Base-by-base conservation (phyloP, 192 early-diverging fungal species). In the Podila epigama region DNA sequence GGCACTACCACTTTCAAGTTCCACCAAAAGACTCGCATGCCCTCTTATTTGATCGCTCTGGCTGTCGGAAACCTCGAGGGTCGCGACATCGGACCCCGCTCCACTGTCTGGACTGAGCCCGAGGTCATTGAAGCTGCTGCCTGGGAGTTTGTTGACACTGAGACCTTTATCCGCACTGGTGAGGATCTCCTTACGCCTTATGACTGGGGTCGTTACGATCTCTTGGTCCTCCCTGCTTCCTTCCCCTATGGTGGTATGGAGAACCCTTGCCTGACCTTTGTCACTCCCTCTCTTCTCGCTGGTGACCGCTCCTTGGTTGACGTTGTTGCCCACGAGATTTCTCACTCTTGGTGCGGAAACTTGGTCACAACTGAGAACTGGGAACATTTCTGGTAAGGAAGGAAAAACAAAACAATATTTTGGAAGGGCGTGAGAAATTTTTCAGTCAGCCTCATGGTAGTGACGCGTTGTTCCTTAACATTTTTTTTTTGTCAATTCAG, bases 241-340 rank as follows among this genome's bases (percentile, higher is more conserved):
- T 95, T 94, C 87, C 93, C 92, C n/a, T 95, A 92, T 51, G 92
- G 92, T 48, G 93, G 95, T 56, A 97, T 97, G 93, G 93, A 99
- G 87, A 99, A 99, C 82, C 97, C 97, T 18, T 97, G 95, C 78
- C 79, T 97, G 66, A 98, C 97, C 0, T 99, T 97, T 91, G 96
- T 97, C 25, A 99, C 97, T 29, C 97, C 97, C 28, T 95, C 95
- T 20, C 85, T 99, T 32, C 82, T 99, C 50, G 96, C 97, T 39
- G 96, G 96, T 57, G 97, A 99, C 81, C 89, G 91, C 44, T 93
- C 92, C 36, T 85, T 97, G 54, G 95, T 96, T 1, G 95, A 98
- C 75, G 96, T 98, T 29, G 89, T 98, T 58, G 94, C 94, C 4
- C 97, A 98, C 82, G 97, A 98, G 66, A 93, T 96, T 77, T 82